Evolutionary conservation across 352 stramenopile species (phyloP), one percentile per base, ranked within the genome.

Genomic region (Globisporangium lucens): DNA sequence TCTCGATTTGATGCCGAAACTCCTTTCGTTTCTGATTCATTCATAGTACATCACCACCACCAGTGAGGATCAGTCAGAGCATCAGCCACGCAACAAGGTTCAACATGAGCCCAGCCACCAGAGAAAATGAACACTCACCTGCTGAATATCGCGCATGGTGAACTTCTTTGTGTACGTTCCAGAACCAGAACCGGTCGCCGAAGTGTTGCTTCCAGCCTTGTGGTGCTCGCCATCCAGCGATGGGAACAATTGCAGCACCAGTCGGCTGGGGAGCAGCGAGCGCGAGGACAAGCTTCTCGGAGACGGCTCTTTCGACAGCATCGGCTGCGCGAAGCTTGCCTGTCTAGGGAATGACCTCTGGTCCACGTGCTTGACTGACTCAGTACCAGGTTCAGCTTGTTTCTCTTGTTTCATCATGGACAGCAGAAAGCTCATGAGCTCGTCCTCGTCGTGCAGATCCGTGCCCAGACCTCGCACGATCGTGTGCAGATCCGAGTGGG

Each of bases 371-470:
- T 56, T 15, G 12, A 49, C 30, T n/a, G 33, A 7, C 8, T 27
- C 33, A 22, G 56, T 6, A 24, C 8, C 33, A 20, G 38, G 38
- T 17, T 61, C 56, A 7, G 13, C 3, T 61, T 17, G 30, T 22
- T 61, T 46, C 20, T 27, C 13, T 2, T 49, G n/a, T 61, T 22
- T 9, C 30, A 2, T 56, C 38, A 46, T 52, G 22, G 27, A 78
- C 59, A 10, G 67, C 35, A 84, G 65, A 22, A 78, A 81, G 29
- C 33, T 36, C 67, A 86, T 78, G 35, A 89, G 71, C 30, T 61
- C 72, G 46, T 86, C 78, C 20, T 83, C 78, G 56, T 87, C 71
- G 51, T 89, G 80, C 43, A 89, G 64, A 65, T 87, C 75, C 6
- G 75, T 82, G 12, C 80, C 80, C 4, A 89, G 61, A 13, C 79